Base-by-base conservation (phyloP, 2,329 filamentous ascomycete genomes). In the Fusarium avenaceum region DNA sequence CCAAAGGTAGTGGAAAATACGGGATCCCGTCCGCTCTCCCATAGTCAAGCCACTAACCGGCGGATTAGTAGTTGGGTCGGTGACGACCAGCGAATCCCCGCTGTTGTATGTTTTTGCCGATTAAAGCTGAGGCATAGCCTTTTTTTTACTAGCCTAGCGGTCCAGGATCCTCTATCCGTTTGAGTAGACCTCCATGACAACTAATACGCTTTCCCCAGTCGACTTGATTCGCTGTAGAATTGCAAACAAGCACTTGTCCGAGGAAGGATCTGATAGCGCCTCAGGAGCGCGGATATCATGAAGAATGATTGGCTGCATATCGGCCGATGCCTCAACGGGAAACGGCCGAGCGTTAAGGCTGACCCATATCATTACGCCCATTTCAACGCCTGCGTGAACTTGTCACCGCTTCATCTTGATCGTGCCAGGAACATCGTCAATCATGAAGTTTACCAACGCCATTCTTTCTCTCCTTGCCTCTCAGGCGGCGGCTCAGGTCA, bases 381-480 rank as follows among this genome's bases (percentile, higher is more conserved):
- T 42, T 30, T 30, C 10, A 30, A 30, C 17, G 15, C 19, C 19
- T n/a, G 17, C n/a, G 35, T 38, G 17, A 38, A 24, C 22, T 42
- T 7, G 54, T 28, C 8, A 40, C 38, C n/a, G 32, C n/a, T 19
- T 17, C 7, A 2, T 15, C 11, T 22, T 9, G 13, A 22, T 19
- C 10, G 30, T 20, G 19, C 4, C 6, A 19, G 19, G 5, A 24
- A 4, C 19, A 39, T 4, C 26, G n/a, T 3, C 9, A 7, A 57
- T 2, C 32, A 69, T 69, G 65, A 69, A 65, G 42, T 19, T 61
- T 11, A 43, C 22, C 7, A 45, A 11, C 32, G 28, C 19, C 0
- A 35, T 61, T 4, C 11, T 69, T 9, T 22, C 60, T 2, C 39
- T 62, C 2, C 44, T 69, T n/a, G 55, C 60, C 42, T 43, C 47